Percentiles rank a stretch among this genome's conserved stretches.
phyloP scores from a whole-genome alignment of 139 green algal genomes.

The Chlorella sorokiniana region DNA sequence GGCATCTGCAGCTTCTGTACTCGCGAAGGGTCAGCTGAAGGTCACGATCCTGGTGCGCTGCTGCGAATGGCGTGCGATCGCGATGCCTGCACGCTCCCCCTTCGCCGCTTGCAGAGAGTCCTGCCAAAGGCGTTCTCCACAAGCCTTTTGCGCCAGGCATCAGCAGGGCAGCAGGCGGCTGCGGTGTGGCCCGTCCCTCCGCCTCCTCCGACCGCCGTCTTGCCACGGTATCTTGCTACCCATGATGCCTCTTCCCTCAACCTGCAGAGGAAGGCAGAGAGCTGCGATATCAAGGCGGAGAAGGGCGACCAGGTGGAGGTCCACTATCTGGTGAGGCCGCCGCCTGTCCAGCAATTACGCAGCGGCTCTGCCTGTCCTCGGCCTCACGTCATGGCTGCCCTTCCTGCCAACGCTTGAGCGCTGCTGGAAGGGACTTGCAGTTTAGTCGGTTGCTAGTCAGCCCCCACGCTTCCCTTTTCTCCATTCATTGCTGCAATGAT shows the following conservation, averaged over 20 bases:
- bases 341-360: not conserved
- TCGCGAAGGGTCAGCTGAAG: slow-evolving; percentile 15
- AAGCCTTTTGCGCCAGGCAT: too few relatives aligned
- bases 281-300: slow-evolving; percentile 27
- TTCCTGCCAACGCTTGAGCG: too few relatives aligned
- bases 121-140: too few relatives aligned
- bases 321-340: slow-evolving; percentile 15
- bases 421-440: too few relatives aligned
- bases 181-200: too few relatives aligned
- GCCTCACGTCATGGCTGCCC: too few relatives aligned
- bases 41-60: slow-evolving; percentile 16
- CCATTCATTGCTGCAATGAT: too few relatives aligned
- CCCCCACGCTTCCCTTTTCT: too few relatives aligned
- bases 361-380: too few relatives aligned
- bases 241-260: not conserved
- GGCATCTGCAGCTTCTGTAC: not conserved
- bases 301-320: slow-evolving; percentile 36
- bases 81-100: not conserved
- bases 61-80: not conserved
- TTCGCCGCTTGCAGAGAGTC: not conserved
- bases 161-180: too few relatives aligned
- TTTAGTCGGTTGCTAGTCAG: too few relatives aligned
- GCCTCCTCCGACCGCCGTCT: not conserved
- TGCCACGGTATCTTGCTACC: too few relatives aligned
- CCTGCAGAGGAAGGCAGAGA: slow-evolving; percentile 18